Evolutionary conservation across 352 stramenopile genomes (phyloP), one percentile per base, ranked within the genome.

Genomic region (Blastocystis sp.): DNA sequence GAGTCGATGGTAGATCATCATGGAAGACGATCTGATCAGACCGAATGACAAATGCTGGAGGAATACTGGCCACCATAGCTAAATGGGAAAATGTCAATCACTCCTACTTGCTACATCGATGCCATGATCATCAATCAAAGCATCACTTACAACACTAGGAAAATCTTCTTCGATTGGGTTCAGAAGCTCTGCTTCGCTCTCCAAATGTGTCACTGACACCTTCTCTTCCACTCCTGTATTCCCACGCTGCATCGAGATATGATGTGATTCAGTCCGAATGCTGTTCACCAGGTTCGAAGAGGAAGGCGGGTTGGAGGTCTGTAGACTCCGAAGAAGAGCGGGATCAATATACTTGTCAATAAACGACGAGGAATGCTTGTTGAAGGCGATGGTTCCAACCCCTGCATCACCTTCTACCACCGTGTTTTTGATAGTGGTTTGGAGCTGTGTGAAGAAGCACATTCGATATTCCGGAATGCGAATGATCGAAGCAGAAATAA

Each of bases 291-390:
- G 2, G 2, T 24, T 70, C 11, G 37, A 45, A 18, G 62, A 43
- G 30, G 24, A 18, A n/a, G 50, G 50, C 1, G 20, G 50, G 3
- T 59, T 59, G 11, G 20, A n/a, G 11, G 50, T 13, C 50, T 13
- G 11, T 1, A n/a, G 11, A n/a, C 50, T 59, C 11, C 50, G 50
- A n/a, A 59, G 50, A 59, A 59, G 50, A 59, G 47, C 41, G 5
- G 50, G 45, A 68, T 66, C 73, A 3, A 85, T 30, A 18, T 85
- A 85, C 53, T 85, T 85, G 47, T 85, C 73, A 11, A 85, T 69
- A 55, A 85, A 85, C 30, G 73, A 68, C n/a, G 73, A 30, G 8
- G 50, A 18, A 8, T 30, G 26, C 7, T n/a, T 54, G 26, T 8
- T 53, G 20, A 55, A 53, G 3, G 50, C 11, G 30, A 85, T 4